Evolutionary conservation across 1,139 yeast species (phyloP).

Genomic region (Geotrichum restrictum): DNA sequence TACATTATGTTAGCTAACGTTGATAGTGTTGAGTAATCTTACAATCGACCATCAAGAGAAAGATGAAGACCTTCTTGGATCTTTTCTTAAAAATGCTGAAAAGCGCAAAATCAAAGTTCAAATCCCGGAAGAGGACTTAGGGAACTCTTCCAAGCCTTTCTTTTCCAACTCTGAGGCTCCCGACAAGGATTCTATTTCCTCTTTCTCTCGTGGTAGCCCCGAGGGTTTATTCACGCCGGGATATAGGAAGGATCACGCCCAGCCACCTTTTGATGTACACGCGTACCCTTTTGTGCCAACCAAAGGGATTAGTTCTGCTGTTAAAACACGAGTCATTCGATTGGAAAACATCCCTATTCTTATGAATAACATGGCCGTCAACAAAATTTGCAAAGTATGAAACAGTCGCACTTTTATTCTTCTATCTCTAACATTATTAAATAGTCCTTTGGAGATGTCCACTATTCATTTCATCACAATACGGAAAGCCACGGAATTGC

Average conservation of each 20-base stretch:
- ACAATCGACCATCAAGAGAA: neutral
- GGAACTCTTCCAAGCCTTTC: neutral
- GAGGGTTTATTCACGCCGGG: no score
- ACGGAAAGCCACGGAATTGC: conserved; percentile 6
- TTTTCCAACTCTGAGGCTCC: neutral
- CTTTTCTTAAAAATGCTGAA: conserved; percentile 17
- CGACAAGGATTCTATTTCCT: no score
- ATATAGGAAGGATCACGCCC: neutral
- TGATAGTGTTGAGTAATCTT: neutral
- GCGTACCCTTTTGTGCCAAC: conserved; percentile 11
- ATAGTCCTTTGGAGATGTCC: conserved; percentile 19
- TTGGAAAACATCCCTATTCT: conserved; percentile 4
- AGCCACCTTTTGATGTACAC: conserved; percentile 11
- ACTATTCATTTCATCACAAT: conserved; percentile 3
- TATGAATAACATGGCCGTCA: neutral
- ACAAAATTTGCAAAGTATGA: conserved; percentile 16
- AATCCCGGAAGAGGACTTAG: conserved; percentile 4
- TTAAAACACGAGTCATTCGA: conserved; percentile 10
- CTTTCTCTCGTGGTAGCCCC: no score
- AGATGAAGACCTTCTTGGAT: conserved; percentile 6
- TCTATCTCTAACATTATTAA: neutral
- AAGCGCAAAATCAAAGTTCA: conserved; percentile 15
- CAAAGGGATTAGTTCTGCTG: neutral
- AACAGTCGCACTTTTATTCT: neutral
- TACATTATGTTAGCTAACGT: neutral